Evolutionary conservation across 2,329 filamentous ascomycete species (phyloP).

Genomic region (Esteya vermicola): DNA sequence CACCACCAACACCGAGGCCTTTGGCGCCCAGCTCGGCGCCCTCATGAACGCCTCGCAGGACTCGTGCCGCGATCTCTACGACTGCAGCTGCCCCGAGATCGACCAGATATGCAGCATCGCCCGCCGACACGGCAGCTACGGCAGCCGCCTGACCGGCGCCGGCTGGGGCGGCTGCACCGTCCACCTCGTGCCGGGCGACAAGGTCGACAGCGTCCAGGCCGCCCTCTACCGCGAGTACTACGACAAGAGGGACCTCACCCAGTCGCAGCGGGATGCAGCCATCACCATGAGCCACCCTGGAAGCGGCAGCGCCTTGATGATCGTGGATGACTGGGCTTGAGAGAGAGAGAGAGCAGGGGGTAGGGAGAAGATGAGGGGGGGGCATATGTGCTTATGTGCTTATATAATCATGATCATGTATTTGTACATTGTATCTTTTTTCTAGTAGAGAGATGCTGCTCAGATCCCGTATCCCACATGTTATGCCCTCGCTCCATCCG

Average conservation of each 20-base stretch:
- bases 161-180: slow-evolving; percentile 97
- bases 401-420: too few relatives aligned
- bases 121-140: slow-evolving; percentile 63
- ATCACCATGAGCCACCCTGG: slow-evolving; percentile 84
- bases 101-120: slow-evolving; percentile 78
- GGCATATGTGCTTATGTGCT: too few relatives aligned
- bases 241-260: slow-evolving; percentile 45
- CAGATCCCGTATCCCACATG: too few relatives aligned
- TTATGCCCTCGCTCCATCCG: too few relatives aligned
- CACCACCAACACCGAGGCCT: slow-evolving; percentile 45
- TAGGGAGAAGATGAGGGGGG: too few relatives aligned
- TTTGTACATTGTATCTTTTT: too few relatives aligned
- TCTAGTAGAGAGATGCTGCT: too few relatives aligned
- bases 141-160: slow-evolving; percentile 77
- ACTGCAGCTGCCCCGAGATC: slow-evolving; percentile 87
- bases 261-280: slow-evolving; percentile 62
- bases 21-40: slow-evolving; percentile 65
- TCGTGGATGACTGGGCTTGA: too few relatives aligned
- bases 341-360: too few relatives aligned
- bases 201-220: slow-evolving; percentile 61
- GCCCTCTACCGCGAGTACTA: slow-evolving; percentile 79
- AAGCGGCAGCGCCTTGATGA: slow-evolving; percentile 48
- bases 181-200: slow-evolving; percentile 75
- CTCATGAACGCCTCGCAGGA: slow-evolving; percentile 83
- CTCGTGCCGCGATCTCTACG: slow-evolving; percentile 75